Percentiles rank a stretch among this genome's conserved stretches.
Evolutionary conservation across 441 rosid species (phyloP).

Genomic region (Adansonia grandidieri): DNA sequence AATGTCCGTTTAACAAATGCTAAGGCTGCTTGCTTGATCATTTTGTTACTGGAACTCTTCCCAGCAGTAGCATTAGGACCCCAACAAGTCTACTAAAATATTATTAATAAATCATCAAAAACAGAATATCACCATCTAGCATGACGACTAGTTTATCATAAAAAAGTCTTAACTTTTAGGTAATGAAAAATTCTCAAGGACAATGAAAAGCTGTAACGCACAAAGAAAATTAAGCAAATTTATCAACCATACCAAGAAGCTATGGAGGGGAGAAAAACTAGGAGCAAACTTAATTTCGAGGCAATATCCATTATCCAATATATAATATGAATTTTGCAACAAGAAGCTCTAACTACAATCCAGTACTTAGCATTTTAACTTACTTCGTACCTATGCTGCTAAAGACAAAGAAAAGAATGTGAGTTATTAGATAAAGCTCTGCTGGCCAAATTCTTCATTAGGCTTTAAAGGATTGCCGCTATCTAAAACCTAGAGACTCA

Average conservation of each 20-base stretch:
- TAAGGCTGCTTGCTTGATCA: constrained; percentile 83
- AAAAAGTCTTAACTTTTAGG: neutral
- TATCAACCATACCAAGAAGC: neutral
- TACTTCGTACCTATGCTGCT: neutral
- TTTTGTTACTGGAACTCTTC: constrained; percentile 75
- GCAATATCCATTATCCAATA: neutral
- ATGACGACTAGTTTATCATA: constrained; percentile 20
- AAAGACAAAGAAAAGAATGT: neutral
- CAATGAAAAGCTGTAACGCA: neutral
- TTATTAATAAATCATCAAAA: constrained; percentile 24
- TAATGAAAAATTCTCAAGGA: neutral
- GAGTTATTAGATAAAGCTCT: neutral
- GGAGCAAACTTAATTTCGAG: neutral
- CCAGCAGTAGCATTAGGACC: constrained; percentile 40
- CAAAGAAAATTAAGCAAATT: neutral
- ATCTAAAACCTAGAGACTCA: neutral
- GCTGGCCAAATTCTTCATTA: neutral
- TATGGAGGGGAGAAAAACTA: neutral
- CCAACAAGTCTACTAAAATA: constrained; percentile 52
- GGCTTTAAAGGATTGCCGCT: neutral
- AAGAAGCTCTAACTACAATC: neutral
- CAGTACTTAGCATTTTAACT: neutral
- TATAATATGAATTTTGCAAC: neutral
- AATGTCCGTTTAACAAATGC: constrained; percentile 30
- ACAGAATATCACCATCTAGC: neutral